A percentile compares a stretch with the other conserved stretches of the same genome.
These are phyloP conservation scores for Coniochaeta sp. DNA, from an alignment of 2,329 filamentous ascomycete species.

Conservation along the genomic window DNA sequence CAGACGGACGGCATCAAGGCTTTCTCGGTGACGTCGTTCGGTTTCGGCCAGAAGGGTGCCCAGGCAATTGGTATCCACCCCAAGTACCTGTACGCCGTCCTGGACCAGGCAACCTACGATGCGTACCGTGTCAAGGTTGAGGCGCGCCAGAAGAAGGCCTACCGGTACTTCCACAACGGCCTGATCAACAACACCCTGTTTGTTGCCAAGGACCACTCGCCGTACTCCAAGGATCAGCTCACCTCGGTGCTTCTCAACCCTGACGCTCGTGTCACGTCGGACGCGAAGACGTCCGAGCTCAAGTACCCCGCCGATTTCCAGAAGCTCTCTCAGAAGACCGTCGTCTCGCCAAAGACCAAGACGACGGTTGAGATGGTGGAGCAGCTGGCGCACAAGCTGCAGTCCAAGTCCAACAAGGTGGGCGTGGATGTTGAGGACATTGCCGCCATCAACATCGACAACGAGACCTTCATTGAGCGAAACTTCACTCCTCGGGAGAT, in stretches of 20 bases:
- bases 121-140: constrained; percentile 84
- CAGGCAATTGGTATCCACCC: constrained; percentile 96
- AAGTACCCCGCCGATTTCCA: constrained; percentile 64
- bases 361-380: constrained; percentile 71
- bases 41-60: constrained; percentile 97
- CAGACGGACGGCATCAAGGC: constrained; percentile 98
- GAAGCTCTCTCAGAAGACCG: constrained; percentile 50
- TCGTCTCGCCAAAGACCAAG: constrained; percentile 38
- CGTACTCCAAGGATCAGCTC: constrained; percentile 84
- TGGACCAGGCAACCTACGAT: constrained; percentile 76
- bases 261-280: constrained; percentile 71
- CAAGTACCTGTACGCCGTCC: constrained; percentile 89
- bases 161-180: constrained; percentile 97
- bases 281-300: constrained; percentile 81
- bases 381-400: constrained; percentile 59
- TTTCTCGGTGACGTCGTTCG: constrained; percentile 97
- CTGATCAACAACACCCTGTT: constrained; percentile 98
- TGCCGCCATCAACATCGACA: constrained; percentile 79
- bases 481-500: constrained; percentile 88
- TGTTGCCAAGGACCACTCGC: constrained; percentile 85
- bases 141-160: constrained; percentile 94
- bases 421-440: constrained; percentile 94
- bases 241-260: constrained; percentile 89
- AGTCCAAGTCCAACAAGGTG: constrained; percentile 66
- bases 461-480: constrained; percentile 87